These are phyloP conservation scores for Triticum turgidum DNA, from an alignment of 176 grass and related monocot species.

Conservation along the genomic window DNA sequence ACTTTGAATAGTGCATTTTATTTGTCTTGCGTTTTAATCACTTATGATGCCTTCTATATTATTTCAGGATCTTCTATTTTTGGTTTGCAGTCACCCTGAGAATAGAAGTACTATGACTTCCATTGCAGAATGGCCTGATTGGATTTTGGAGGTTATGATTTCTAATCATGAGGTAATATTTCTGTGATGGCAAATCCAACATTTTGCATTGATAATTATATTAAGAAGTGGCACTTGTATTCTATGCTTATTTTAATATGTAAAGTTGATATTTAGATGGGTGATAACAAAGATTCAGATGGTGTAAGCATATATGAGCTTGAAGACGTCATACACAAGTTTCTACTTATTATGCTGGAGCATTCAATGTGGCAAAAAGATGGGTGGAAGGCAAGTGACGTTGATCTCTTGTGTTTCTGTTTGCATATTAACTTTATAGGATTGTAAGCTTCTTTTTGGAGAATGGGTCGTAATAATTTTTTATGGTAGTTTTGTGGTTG, in stretches of 20 bases:
- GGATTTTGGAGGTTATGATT: conserved; percentile 80
- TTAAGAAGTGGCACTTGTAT: conserved; percentile 18
- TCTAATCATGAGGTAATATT: conserved; percentile 84
- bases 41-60: conserved; percentile 33
- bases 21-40: conserved; percentile 2
- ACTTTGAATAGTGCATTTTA: conserved; percentile 3
- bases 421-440: conserved; percentile 3
- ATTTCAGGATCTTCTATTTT: conserved; percentile 84
- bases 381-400: conserved; percentile 67
- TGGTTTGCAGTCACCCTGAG: conserved; percentile 75
- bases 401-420: conserved; percentile 21
- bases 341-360: conserved; percentile 70
- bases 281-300: conserved; percentile 65
- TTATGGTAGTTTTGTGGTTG: conserved; percentile 14
- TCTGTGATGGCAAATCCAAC: conserved; percentile 24
- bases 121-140: conserved; percentile 86
- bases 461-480: not conserved
- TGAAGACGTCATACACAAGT: conserved; percentile 81
- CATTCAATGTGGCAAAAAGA: conserved; percentile 83
- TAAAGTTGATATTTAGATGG: conserved; percentile 55
- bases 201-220: conserved; percentile 19
- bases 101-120: conserved; percentile 66
- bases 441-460: not conserved
- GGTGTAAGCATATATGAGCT: conserved; percentile 65
- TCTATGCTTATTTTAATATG: conserved; percentile 29